A percentile compares a stretch with the other conserved stretches of the same genome.
These are phyloP conservation scores for Globisporangium nagaii DNA, from an alignment of 352 stramenopile genomes.

Conservation along the genomic window DNA sequence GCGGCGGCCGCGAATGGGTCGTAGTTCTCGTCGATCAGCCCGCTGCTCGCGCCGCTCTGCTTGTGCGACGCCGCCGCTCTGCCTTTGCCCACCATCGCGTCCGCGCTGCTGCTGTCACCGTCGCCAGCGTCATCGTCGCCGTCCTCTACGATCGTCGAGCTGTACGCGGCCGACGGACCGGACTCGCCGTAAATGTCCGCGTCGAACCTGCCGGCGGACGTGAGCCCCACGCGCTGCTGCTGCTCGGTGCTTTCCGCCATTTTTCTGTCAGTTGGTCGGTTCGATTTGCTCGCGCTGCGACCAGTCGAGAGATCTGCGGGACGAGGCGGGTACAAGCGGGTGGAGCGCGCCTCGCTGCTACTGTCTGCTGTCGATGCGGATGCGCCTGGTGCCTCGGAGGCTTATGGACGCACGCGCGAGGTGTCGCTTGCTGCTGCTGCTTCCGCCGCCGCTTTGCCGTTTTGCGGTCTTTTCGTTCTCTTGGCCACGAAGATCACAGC, in stretches of 20 bases:
- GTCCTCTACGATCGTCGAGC: conserved; percentile 31
- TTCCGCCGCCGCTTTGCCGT: too few species aligned
- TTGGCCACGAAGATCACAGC: too few species aligned
- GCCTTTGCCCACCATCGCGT: conserved; percentile 3
- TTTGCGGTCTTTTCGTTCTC: too few species aligned
- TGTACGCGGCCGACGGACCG: conserved; percentile 53
- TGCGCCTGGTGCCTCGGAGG: too few species aligned
- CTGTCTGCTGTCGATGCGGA: too few species aligned
- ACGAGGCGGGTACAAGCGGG: too few species aligned
- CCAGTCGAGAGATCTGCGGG: too few species aligned
- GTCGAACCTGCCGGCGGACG: conserved; percentile 68
- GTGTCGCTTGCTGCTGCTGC: too few species aligned
- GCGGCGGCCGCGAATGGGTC: conserved; percentile 84
- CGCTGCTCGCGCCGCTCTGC: conserved; percentile 21
- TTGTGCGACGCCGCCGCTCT: conserved; percentile 14
- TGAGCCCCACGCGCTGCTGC: conserved; percentile 31
- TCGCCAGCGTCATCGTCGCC: conserved; percentile 10
- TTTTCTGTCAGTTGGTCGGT: too few species aligned
- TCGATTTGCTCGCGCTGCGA: too few species aligned
- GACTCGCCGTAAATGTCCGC: conserved; percentile 65
- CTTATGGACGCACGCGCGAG: too few species aligned
- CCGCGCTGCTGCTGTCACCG: conserved; percentile 8
- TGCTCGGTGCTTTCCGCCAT: conserved; percentile 6
- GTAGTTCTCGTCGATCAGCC: conserved; percentile 76
- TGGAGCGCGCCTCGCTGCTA: too few species aligned